phyloP scores from a whole-genome alignment of 495 filamentous ascomycete genomes.

The Sphaerosporella brunnea region DNA sequence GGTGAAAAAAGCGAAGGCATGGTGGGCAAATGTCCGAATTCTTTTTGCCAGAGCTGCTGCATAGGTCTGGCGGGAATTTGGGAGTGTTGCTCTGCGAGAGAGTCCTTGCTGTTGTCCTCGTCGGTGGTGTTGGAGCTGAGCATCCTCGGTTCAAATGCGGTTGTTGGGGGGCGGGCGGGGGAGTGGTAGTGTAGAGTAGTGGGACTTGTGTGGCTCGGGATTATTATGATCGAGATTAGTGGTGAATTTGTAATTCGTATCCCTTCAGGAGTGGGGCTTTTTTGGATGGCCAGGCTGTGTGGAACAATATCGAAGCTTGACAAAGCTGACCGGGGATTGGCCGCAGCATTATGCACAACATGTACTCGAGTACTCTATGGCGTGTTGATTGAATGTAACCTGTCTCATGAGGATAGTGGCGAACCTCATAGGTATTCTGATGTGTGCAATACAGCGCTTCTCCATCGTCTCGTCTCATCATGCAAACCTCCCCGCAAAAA shows the following conservation, averaged over 20 bases:
- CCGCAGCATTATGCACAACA: no score
- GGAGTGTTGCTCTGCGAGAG: background rate
- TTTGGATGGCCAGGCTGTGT: no score
- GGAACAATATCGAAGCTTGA: no score
- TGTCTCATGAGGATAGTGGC: no score
- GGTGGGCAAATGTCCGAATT: background rate
- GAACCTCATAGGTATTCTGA: no score
- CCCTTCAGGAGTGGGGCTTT: no score
- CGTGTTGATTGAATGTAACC: no score
- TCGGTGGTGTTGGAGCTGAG: background rate
- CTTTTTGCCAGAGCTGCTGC: background rate
- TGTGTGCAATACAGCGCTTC: no score
- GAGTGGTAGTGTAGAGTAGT: background rate
- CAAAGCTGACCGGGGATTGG: no score
- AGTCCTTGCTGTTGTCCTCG: background rate
- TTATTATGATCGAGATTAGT: background rate
- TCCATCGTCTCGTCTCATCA: no score
- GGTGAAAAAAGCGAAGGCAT: conserved; percentile 3
- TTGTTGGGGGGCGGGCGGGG: background rate
- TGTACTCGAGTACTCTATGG: no score
- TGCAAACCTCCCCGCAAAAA: no score
- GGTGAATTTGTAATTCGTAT: conserved; percentile 1
- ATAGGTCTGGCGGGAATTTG: background rate
- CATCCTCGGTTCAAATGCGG: conserved; percentile 1
- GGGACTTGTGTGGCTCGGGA: background rate